A percentile compares a stretch with the other conserved stretches of the same genome.
phyloP scores from a whole-genome alignment of 2,329 filamentous ascomycete species.

The Dothistroma pini region DNA sequence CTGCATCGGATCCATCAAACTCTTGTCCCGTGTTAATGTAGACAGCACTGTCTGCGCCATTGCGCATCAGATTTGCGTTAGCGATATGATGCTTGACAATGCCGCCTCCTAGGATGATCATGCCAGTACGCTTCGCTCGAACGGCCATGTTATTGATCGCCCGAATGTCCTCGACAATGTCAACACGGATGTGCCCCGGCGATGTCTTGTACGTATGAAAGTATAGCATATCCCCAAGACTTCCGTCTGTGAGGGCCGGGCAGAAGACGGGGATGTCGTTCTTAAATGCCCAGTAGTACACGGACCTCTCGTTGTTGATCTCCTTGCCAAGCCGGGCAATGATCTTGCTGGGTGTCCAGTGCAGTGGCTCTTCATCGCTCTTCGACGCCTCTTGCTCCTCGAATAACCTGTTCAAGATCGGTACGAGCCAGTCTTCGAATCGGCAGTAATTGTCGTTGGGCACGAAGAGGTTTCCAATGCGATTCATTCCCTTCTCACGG shows the following conservation, averaged over 20 bases:
- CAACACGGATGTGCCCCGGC: conserved; percentile 74
- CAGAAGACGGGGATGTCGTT: conserved; percentile 98
- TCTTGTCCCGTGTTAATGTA: conserved; percentile 98
- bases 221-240: conserved; percentile 95
- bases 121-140: conserved; percentile 79
- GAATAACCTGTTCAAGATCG: conserved; percentile 91
- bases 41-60: conserved; percentile 92
- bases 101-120: conserved; percentile 92
- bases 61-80: conserved; percentile 95
- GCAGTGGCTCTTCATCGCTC: conserved; percentile 58
- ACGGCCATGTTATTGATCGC: conserved; percentile 90
- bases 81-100: conserved; percentile 99
- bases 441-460: conserved; percentile 97
- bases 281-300: conserved; percentile 97
- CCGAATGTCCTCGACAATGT: conserved; percentile 91
- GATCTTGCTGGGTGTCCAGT: conserved; percentile 94
- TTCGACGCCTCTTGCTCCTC: conserved; percentile 84
- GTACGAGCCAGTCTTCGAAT: conserved; percentile 97
- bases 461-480: conserved; percentile 92
- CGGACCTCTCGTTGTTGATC: conserved; percentile 86
- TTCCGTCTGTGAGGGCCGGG: conserved; percentile 91
- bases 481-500: conserved; percentile 82
- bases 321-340: conserved; percentile 87
- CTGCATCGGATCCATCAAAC: conserved; percentile 95
- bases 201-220: conserved; percentile 95